Evolutionary conservation across 2,329 filamentous ascomycete species (phyloP), one percentile per base, ranked within the genome.

Genomic region (Myriosclerotinia scirpicola): DNA sequence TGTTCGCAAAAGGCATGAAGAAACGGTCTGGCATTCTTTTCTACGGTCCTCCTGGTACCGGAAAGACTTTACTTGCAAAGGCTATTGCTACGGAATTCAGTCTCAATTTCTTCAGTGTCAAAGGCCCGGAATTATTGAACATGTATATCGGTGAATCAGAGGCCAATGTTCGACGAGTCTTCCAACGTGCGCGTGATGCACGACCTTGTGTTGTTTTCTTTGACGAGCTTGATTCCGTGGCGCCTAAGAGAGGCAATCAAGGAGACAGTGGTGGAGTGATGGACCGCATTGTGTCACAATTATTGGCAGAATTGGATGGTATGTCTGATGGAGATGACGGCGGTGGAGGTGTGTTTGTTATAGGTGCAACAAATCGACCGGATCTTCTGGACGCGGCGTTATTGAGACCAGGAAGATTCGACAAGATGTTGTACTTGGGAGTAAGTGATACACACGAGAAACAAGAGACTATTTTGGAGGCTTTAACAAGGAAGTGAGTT

Each of bases 1-100:
- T 98, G 1, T 98, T 98, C 74, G 93, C 93, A 42, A 96, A 94
- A 81, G 95, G 94, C 60, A 95, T 98, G 90, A 97, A 97, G 84
- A 98, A 98, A 81, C 89, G 94, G 53, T 96, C 92, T 30, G 93
- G 93, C 72, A 96, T 97, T 71, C 79, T 96, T 34, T 96, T 97
- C 79, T 96, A 96, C 75, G 93, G 93, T 0, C 93, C 93, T 0
- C 93, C 93, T 0, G 93, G 93, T 69, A 96, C 93, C 1, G 93
- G 93, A 73, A 97, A 97, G 80, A 97, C 93, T 1, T 80, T 96
- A n/a, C 83, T 96, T 59, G 93, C 93, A 61, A 96, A 96, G 80
- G 93, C 93, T 40, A 96, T 96, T 72, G 93, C 93, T 0, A 96
- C 93, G 0, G 93, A 96, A 77, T 96, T 96, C 80, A 94, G 90